phyloP scores from a whole-genome alignment of 805 yeast genomes.

The Metschnikowia reukaufii region DNA sequence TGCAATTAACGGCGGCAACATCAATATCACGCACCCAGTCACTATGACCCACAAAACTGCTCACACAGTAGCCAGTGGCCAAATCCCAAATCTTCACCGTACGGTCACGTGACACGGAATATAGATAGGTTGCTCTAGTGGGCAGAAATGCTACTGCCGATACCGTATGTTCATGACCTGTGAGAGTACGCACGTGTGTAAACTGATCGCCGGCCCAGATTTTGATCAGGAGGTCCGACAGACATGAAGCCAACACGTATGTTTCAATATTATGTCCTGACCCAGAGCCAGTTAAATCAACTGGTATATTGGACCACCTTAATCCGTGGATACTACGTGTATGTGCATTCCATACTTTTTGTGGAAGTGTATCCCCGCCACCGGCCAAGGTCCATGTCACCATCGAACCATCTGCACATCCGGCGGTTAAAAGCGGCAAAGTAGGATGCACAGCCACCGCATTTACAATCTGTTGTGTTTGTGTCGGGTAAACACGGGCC shows the following conservation, averaged over 20 bases:
- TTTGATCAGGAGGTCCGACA: constrained; percentile 57
- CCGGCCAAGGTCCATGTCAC: constrained; percentile 64
- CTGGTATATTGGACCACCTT: constrained; percentile 48
- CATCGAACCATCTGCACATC: constrained; percentile 70
- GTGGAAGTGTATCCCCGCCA: constrained; percentile 59
- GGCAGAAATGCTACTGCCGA: constrained; percentile 59
- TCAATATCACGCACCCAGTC: constrained; percentile 85
- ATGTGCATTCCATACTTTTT: constrained; percentile 69
- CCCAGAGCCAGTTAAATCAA: constrained; percentile 34
- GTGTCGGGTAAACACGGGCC: constrained; percentile 50
- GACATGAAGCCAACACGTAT: constrained; percentile 48
- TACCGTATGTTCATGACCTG: constrained; percentile 88
- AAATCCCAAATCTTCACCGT: constrained; percentile 67
- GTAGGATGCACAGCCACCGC: constrained; percentile 71
- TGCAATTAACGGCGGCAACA: constrained; percentile 24
- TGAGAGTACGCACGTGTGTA: constrained; percentile 57
- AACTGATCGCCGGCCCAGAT: constrained; percentile 65
- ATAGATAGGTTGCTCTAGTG: constrained; percentile 46
- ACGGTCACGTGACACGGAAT: constrained; percentile 65
- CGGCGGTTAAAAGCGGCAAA: constrained; percentile 64
- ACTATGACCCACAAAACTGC: constrained; percentile 72
- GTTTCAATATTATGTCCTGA: no score
- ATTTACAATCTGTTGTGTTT: constrained; percentile 54
- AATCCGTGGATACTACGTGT: constrained; percentile 64
- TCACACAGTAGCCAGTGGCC: constrained; percentile 62